Conservation (phyloP, 331 rosid species). For the Prunus yedoensis region DNA sequence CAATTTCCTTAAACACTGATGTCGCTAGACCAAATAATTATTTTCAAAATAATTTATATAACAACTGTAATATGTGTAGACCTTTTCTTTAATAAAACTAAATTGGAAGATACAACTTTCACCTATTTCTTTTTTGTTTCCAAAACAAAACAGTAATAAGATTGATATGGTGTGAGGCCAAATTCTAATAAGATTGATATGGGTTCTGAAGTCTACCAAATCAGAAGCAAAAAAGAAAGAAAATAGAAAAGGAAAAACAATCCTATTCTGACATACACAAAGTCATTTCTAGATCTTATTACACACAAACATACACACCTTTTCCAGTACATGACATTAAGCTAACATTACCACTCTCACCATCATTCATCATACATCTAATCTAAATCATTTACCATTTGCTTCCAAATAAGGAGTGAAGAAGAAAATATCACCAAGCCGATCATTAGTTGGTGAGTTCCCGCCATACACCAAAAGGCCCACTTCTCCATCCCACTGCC, state of each 20-base stretch:
- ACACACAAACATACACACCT: background rate
- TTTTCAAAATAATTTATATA: no score
- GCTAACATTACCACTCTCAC: background rate
- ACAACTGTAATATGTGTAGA: no score
- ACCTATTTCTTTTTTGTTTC: no score
- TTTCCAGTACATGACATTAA: background rate
- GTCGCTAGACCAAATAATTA: no score
- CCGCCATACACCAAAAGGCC: slow-evolving; percentile 84
- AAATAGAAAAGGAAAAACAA: background rate
- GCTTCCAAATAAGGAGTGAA: slow-evolving; percentile 40
- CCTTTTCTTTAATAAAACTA: no score
- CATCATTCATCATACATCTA: background rate
- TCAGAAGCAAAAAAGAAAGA: no score
- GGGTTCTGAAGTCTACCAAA: no score
- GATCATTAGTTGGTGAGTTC: slow-evolving; percentile 85
- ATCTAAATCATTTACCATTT: slow-evolving; percentile 13
- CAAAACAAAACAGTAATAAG: no score
- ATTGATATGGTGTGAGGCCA: no score
- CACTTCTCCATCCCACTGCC: slow-evolving; percentile 34
- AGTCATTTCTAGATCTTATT: slow-evolving; percentile 1
- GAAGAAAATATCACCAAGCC: slow-evolving; percentile 77
- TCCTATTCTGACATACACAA: background rate
- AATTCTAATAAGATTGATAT: no score
- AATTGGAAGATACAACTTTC: no score
- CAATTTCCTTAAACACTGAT: no score